Evolutionary conservation across 1,284 basidiomycete species (phyloP).

Genomic region (Sanguinoderma infundibulare): DNA sequence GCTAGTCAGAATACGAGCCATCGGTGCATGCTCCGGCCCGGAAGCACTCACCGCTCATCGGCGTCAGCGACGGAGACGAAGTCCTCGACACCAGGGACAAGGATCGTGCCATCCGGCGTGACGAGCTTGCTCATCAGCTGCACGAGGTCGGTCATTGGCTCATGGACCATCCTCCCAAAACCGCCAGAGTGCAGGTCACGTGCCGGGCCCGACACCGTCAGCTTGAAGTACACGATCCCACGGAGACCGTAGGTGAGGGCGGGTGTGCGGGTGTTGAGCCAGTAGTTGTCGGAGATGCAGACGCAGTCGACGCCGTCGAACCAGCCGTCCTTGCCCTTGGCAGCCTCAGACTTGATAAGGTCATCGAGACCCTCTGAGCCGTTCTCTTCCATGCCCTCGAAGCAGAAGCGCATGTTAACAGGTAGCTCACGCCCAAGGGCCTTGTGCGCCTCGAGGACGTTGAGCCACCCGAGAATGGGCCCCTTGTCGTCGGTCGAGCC

Average conservation of each 20-base stretch:
- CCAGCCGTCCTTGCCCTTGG: constrained; percentile 69
- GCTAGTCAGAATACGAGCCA: constrained; percentile 1
- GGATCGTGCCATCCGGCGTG: constrained; percentile 80
- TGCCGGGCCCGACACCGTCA: constrained; percentile 84
- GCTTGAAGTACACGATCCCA: constrained; percentile 89
- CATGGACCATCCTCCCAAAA: constrained; percentile 88
- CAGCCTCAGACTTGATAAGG: constrained; percentile 82
- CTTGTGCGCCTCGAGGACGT: constrained; percentile 90
- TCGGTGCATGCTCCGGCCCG: not conserved
- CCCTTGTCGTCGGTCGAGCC: constrained; percentile 96
- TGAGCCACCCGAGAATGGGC: constrained; percentile 92
- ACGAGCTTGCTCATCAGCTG: constrained; percentile 88
- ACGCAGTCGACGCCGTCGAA: constrained; percentile 94
- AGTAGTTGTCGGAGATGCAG: constrained; percentile 95
- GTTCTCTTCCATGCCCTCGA: constrained; percentile 99
- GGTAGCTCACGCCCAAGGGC: constrained; percentile 80
- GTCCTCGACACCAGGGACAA: constrained; percentile 91
- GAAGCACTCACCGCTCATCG: constrained; percentile 71
- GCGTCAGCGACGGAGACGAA: constrained; percentile 81
- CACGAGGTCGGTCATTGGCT: constrained; percentile 87
- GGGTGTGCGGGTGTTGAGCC: constrained; percentile 82
- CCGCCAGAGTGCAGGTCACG: constrained; percentile 93
- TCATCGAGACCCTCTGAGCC: constrained; percentile 95
- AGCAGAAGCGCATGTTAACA: constrained; percentile 94
- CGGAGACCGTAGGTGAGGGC: constrained; percentile 82